Evolutionary conservation across 345 rosid genomes (phyloP), one percentile per base, ranked within the genome.

Genomic region (Turnera subulata): DNA sequence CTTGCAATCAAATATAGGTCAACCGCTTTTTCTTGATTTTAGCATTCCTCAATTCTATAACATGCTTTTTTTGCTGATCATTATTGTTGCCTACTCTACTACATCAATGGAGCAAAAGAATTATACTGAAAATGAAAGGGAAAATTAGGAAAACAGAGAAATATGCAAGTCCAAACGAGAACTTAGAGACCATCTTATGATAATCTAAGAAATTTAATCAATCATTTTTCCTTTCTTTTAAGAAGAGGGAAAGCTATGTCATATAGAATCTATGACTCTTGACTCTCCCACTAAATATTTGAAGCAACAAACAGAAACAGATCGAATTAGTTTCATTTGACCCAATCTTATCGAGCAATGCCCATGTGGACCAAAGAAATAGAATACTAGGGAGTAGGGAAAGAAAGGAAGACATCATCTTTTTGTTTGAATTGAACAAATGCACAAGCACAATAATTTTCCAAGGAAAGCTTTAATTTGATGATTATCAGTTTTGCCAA

Each of bases 251-350:
- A 35, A 38, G 52, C 1, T 19, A 33, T 13, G 53, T 14, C 64
- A 44, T 57, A 39, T 40, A 63, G 73, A 68, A 74, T 70, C 72
- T 59, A 69, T 46, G 76, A 67, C 66, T 78, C 72, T 80, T 76
- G 89, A 83, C 85, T 76, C 68, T 8, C 73, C 85, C 89, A 80
- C 83, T 72, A 54, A 32, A 37, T 26, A 63, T 55, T 65, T 71
- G 67, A 68, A 68, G 50, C 47, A 52, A 53, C 5, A 22, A 50
- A 38, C 15, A 42, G 13, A 20, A n/a, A 18, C 19, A 17, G 50
- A 52, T 55, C 33, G 60, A 50, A 62, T 48, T 18, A 38, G 63
- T 59, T 78, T 60, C 65, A 66, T 59, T 68, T 61, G 68, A 73
- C 56, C 54, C 52, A 42, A 65, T 55, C 56, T 58, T 59, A 51